These are phyloP conservation scores for Zygnema circumcarinatum DNA, from an alignment of 139 green algal species.

Conservation along the genomic window DNA sequence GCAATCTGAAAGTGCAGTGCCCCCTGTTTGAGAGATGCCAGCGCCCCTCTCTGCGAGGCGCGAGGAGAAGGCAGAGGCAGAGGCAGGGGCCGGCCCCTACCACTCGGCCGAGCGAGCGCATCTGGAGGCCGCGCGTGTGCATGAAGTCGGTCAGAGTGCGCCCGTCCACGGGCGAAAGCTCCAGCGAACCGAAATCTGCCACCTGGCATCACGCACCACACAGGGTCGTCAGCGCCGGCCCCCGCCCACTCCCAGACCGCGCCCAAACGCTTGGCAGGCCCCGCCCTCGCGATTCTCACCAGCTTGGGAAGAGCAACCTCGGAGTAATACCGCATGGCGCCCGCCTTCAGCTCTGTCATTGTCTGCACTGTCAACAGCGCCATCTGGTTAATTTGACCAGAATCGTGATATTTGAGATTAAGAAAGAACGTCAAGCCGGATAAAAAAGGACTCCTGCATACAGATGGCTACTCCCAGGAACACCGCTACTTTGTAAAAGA, in stretches of 20 bases:
- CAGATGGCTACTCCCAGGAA: background rate
- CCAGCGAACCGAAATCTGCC: constrained; percentile 60
- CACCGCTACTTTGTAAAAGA: background rate
- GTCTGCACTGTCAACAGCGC: constrained; percentile 30
- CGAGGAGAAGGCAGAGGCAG: too few relatives aligned
- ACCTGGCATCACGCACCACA: too few relatives aligned
- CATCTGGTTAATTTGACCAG: background rate
- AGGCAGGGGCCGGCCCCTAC: too few relatives aligned
- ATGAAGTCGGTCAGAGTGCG: constrained; percentile 67
- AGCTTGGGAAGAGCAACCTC: constrained; percentile 55
- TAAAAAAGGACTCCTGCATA: background rate
- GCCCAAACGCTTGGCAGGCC: background rate
- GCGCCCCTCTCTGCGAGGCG: too few relatives aligned
- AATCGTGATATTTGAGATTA: background rate
- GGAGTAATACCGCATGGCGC: constrained; percentile 18
- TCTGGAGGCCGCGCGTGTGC: constrained; percentile 59
- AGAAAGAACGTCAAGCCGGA: background rate
- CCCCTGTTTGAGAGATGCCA: too few relatives aligned
- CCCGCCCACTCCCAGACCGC: background rate
- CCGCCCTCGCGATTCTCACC: too few relatives aligned
- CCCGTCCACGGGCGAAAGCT: constrained; percentile 64
- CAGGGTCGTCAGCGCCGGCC: background rate
- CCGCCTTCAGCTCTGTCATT: constrained; percentile 15
- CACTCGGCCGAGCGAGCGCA: constrained; percentile 54
- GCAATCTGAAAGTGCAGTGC: too few relatives aligned